Conservation (phyloP, 139 green algal genomes). For the Microglena sp. region DNA sequence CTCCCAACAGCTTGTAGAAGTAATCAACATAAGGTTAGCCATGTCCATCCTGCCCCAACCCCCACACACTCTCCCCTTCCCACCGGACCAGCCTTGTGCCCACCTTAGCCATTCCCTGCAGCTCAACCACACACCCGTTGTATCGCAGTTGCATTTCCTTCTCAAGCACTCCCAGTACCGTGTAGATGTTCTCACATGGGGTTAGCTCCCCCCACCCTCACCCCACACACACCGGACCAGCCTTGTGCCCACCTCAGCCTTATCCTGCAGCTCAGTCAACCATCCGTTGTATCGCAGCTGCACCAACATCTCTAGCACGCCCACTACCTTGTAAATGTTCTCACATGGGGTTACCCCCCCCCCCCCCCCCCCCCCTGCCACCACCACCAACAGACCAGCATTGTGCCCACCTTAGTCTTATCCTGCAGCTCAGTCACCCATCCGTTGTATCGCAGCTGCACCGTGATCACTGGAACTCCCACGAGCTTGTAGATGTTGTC, state of each 20-base stretch:
- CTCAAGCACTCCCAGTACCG: conserved; percentile 86
- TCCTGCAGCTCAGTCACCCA: conserved; percentile 92
- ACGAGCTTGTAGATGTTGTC: conserved; percentile 85
- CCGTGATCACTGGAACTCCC: conserved; percentile 94
- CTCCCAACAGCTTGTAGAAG: conserved; percentile 84
- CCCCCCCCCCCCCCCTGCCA: too few species aligned
- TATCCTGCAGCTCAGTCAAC: conserved; percentile 82
- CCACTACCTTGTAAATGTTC: conserved; percentile 80
- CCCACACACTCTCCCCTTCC: too few species aligned
- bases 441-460: conserved; percentile 92
- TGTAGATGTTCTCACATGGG: conserved; percentile 87
- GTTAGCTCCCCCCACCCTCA: too few species aligned
- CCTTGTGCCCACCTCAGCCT: too few species aligned
- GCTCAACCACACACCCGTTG: conserved; percentile 93
- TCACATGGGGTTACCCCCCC: conserved; percentile 48
- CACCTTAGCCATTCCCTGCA: too few species aligned
- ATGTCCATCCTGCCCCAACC: too few species aligned
- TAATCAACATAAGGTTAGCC: too few species aligned
- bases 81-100: too few species aligned
- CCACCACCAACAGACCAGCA: too few species aligned
- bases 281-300: conserved; percentile 93
- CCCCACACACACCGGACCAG: too few species aligned
- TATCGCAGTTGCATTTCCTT: conserved; percentile 96
- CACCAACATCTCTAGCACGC: conserved; percentile 94
- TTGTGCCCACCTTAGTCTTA: too few species aligned